phyloP scores from a whole-genome alignment of 257 asterid genomes.

The Solanum chmielewskii region DNA sequence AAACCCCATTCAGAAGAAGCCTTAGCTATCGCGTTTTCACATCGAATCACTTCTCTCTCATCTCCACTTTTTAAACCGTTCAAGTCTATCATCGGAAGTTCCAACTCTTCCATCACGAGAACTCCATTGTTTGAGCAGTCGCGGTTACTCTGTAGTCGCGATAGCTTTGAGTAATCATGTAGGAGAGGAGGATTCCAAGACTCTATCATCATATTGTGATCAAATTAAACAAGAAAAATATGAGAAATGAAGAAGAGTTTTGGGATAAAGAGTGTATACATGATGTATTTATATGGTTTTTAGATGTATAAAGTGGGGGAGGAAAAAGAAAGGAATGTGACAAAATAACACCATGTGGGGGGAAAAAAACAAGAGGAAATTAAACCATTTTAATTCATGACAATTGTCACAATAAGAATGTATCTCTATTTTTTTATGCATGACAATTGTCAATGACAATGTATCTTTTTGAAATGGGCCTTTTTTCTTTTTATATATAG shows the following conservation, averaged over 20 bases:
- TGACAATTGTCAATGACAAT: background rate
- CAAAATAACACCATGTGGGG: background rate
- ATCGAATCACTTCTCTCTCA: conserved; percentile 8
- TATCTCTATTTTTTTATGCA: background rate
- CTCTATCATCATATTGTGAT: conserved; percentile 1
- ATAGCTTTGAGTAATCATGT: background rate
- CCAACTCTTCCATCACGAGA: background rate
- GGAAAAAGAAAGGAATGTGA: background rate
- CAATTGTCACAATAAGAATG: conserved; percentile 8
- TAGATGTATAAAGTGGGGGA: background rate
- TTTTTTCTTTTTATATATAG: background rate
- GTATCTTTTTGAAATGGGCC: background rate
- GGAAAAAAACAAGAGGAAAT: background rate
- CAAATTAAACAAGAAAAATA: background rate
- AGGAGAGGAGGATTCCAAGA: conserved; percentile 20
- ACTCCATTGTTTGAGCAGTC: background rate
- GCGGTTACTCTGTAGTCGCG: background rate
- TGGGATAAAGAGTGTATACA: background rate
- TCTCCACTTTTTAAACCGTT: conserved; percentile 9
- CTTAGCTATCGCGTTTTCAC: conserved; percentile 15
- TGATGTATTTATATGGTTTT: background rate
- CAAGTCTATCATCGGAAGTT: conserved; percentile 39
- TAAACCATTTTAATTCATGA: background rate
- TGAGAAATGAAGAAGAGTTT: background rate
- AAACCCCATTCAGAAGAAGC: conserved; percentile 76